Base-by-base conservation (phyloP, 176 grass and related monocot species). In the Oryza longistaminata region DNA sequence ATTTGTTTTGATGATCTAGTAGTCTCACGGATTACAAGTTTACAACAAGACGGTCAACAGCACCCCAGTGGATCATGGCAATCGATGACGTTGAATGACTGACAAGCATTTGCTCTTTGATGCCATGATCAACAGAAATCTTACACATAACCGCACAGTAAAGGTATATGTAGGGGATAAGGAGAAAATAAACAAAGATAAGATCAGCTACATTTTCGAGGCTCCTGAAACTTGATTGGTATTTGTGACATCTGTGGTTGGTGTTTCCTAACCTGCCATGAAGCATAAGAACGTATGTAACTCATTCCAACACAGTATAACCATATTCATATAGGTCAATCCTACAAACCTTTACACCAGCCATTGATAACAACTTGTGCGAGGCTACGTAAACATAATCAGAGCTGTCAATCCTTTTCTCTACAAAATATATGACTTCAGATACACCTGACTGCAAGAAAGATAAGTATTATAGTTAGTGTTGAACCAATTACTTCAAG, bases 401-500 rank as follows among this genome's bases (percentile, higher is more conserved):
- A 19, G 93, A 88, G 82, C 82, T 96, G 68, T 83, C 94, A 0
- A 94, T 65, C 75, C 76, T 96, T 92, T 98, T 99, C 76, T 99
- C 96, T 17, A 95, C 88, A 81, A 95, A 99, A 82, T 99, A 95
- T 79, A 99, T 96, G 73, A 99, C 96, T 89, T 99, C 96, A 64
- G 96, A 96, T 52, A 99, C 93, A 16, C 91, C 93, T 60, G 96
- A 96, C 96, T 99, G 88, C 16, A 92, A 93, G 42, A 90, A 90
- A 66, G 21, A 93, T 9, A 39, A 69, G 69, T n/a, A 84, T 72
- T 16, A 8, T 75, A 22, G 66, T 79, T 83, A 90, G 31, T 69
- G 68, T 5, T 73, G 42, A 25, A 25, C 3, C 21, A 46, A 40
- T 19, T 34, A 13, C 45, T 70, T 61, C 2, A 0, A 84, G n/a